These are phyloP conservation scores for Hygrocybe coccinea DNA, from an alignment of 768 basidiomycete genomes.

Conservation along the genomic window DNA sequence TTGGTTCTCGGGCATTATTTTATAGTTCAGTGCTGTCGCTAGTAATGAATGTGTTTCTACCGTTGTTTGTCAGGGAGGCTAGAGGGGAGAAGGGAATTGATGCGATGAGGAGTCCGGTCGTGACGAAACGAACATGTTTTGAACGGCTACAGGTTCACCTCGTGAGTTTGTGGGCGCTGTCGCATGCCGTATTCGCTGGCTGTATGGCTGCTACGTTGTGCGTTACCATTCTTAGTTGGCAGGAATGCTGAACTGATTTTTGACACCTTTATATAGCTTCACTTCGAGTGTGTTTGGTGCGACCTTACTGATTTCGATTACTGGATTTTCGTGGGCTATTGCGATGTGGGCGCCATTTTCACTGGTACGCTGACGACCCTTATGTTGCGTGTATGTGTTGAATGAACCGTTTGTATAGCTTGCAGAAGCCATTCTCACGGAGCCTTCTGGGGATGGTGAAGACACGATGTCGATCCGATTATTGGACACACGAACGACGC, in stretches of 20 bases:
- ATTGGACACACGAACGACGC: conserved; percentile 39
- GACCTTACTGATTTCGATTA: conserved; percentile 67
- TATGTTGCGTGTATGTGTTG: neutral
- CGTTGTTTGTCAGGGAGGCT: conserved; percentile 51
- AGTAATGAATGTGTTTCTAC: conserved; percentile 61
- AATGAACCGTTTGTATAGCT: conserved; percentile 41
- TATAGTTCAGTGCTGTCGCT: conserved; percentile 70
- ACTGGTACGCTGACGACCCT: conserved; percentile 42
- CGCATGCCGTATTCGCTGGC: conserved; percentile 64
- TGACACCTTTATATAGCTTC: conserved; percentile 45
- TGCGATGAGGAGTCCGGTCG: neutral
- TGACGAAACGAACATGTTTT: conserved; percentile 20
- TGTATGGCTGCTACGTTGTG: conserved; percentile 85
- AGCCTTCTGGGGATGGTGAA: conserved; percentile 35
- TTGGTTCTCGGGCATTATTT: conserved; percentile 81
- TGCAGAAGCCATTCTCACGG: conserved; percentile 78
- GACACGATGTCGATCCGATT: conserved; percentile 40
- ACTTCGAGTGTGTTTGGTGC: conserved; percentile 65
- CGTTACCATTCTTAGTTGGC: conserved; percentile 28
- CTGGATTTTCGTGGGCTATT: conserved; percentile 91
- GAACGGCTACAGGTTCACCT: conserved; percentile 55
- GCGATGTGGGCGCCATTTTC: conserved; percentile 92
- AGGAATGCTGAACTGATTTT: neutral
- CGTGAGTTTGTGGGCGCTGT: conserved; percentile 70
- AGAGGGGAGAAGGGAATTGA: conserved; percentile 1